A percentile compares a stretch with the other conserved stretches of the same genome.
Evolutionary conservation across 257 asterid genomes (phyloP).

Genomic region (Eucommia ulmoides): DNA sequence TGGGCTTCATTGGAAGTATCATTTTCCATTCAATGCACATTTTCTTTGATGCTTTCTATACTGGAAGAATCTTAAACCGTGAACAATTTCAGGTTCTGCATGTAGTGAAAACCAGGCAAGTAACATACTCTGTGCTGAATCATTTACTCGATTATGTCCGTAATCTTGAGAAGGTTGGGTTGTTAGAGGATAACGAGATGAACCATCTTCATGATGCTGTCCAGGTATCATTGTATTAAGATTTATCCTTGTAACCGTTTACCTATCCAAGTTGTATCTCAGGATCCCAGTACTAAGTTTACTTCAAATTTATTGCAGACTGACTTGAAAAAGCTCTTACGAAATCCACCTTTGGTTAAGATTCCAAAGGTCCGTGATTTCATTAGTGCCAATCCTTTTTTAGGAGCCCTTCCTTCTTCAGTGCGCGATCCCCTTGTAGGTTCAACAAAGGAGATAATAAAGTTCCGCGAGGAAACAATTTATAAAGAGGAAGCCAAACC

Average conservation of each 20-base stretch:
- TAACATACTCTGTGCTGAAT: constrained; percentile 70
- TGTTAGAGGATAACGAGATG: constrained; percentile 87
- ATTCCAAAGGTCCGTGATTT: constrained; percentile 57
- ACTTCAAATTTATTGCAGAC: no score
- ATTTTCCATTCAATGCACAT: no score
- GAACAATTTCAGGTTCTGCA: constrained; percentile 59
- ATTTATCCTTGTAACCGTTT: neutral
- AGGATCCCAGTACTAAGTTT: no score
- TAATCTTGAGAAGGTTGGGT: constrained; percentile 86
- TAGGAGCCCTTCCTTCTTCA: constrained; percentile 69
- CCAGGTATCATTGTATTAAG: constrained; percentile 35
- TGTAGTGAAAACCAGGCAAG: constrained; percentile 92
- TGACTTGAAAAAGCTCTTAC: constrained; percentile 67
- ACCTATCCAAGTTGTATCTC: neutral
- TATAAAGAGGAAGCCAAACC: constrained; percentile 71
- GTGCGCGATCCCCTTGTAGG: constrained; percentile 48
- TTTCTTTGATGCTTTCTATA: no score
- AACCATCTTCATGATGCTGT: constrained; percentile 84
- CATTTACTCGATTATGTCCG: constrained; percentile 71
- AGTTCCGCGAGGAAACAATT: constrained; percentile 53
- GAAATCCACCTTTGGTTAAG: constrained; percentile 81
- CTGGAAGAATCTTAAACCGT: neutral
- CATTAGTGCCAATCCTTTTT: constrained; percentile 60
- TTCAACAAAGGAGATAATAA: constrained; percentile 68
- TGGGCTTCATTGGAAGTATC: no score